Percentiles rank a stretch among this genome's conserved stretches.
Evolutionary conservation across 176 grass and related monocot genomes (phyloP).

Genomic region (barley (Hordeum vulgare)): DNA sequence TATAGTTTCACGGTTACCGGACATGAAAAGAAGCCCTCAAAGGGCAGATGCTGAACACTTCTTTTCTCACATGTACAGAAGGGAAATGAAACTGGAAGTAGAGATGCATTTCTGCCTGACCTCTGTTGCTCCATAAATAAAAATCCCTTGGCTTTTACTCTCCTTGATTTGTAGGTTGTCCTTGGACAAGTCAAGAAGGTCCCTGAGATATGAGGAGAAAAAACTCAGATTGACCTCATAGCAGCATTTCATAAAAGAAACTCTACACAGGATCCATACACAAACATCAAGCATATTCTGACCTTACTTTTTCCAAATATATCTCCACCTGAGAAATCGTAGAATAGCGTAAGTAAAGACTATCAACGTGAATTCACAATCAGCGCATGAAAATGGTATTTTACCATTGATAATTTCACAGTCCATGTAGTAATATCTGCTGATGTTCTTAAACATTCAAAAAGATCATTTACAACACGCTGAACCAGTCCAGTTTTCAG

Average conservation of each 20-base stretch:
- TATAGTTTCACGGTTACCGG: not conserved
- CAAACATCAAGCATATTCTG: slow-evolving; percentile 5
- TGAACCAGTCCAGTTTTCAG: slow-evolving; percentile 61
- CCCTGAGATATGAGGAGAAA: slow-evolving; percentile 39
- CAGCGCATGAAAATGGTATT: not conserved
- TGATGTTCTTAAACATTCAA: slow-evolving; percentile 51
- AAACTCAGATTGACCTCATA: not conserved
- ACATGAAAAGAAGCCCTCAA: slow-evolving; percentile 11
- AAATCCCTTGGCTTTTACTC: slow-evolving; percentile 75
- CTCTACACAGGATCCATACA: not conserved
- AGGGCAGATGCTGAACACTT: slow-evolving; percentile 3
- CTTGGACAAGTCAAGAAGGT: slow-evolving; percentile 93
- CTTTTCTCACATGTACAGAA: not conserved
- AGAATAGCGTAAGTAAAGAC: slow-evolving; percentile 13
- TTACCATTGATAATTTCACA: slow-evolving; percentile 81
- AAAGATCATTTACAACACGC: slow-evolving; percentile 58
- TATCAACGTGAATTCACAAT: not conserved
- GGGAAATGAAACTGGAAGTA: not conserved
- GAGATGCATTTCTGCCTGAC: slow-evolving; percentile 25
- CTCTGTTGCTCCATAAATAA: slow-evolving; percentile 86
- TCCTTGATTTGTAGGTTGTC: slow-evolving; percentile 95
- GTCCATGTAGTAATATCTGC: slow-evolving; percentile 33
- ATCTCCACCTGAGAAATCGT: slow-evolving; percentile 64
- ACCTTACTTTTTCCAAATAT: slow-evolving; percentile 96
- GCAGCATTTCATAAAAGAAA: slow-evolving; percentile 5